phyloP scores from a whole-genome alignment of 2,329 filamentous ascomycete species.

The Aspergillus nomiae region DNA sequence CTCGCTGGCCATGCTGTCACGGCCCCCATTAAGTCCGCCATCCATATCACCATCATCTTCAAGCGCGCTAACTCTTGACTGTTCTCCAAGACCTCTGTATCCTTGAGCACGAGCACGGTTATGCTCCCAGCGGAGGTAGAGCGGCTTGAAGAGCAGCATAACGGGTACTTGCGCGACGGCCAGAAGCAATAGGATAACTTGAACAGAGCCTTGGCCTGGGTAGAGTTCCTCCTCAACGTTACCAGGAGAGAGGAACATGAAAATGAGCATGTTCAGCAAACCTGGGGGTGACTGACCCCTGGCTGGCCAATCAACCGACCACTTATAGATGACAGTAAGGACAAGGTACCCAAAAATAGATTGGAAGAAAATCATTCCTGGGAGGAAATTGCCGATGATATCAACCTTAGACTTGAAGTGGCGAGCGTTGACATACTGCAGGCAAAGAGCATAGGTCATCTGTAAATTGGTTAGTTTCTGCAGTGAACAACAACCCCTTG shows the following conservation, averaged over 20 bases:
- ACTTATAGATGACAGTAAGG: constrained; percentile 94
- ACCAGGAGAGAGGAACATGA: constrained; percentile 95
- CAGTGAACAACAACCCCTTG: not conserved
- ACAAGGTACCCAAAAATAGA: constrained; percentile 97
- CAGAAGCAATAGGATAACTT: constrained; percentile 76
- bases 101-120: constrained; percentile 84
- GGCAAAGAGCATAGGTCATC: constrained; percentile 97
- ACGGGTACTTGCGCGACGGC: constrained; percentile 87
- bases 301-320: constrained; percentile 83
- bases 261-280: constrained; percentile 97
- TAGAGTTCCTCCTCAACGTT: constrained; percentile 71
- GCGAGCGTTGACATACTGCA: constrained; percentile 87
- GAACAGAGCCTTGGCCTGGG: constrained; percentile 71
- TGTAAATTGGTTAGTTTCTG: constrained; percentile 26
- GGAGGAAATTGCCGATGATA: constrained; percentile 95
- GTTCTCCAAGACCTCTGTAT: constrained; percentile 92
- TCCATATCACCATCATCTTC: constrained; percentile 82
- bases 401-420: constrained; percentile 96
- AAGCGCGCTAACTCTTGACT: constrained; percentile 80
- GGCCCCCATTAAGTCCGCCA: constrained; percentile 59
- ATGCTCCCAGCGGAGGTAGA: constrained; percentile 92
- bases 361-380: constrained; percentile 99
- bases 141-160: constrained; percentile 90
- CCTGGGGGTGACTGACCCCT: constrained; percentile 73
- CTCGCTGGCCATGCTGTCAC: constrained; percentile 72